These are phyloP conservation scores for Colletotrichum lupini DNA, from an alignment of 2,329 filamentous ascomycete genomes.

Conservation along the genomic window DNA sequence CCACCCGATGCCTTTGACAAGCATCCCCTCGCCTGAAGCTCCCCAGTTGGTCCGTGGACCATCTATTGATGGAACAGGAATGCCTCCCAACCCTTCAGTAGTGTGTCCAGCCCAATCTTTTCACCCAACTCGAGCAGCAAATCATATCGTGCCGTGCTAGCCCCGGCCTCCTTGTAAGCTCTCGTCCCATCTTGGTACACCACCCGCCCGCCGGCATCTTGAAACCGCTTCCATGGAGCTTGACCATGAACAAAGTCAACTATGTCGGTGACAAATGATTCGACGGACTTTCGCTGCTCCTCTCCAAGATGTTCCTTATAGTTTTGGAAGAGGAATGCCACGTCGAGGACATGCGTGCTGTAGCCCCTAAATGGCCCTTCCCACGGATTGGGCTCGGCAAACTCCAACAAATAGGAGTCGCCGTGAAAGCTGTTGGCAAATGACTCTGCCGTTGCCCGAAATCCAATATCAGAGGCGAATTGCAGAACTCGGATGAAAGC, in stretches of 20 bases:
- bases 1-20: background rate
- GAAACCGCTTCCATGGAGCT: slow-evolving; percentile 19
- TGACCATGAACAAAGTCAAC: slow-evolving; percentile 51
- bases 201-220: background rate
- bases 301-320: slow-evolving; percentile 50
- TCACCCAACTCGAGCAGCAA: background rate
- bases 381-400: slow-evolving; percentile 60
- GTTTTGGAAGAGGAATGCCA: slow-evolving; percentile 58
- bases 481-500: slow-evolving; percentile 1
- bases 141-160: background rate
- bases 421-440: slow-evolving; percentile 2
- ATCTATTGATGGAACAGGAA: background rate
- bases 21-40: background rate
- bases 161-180: background rate
- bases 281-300: slow-evolving; percentile 44
- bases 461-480: slow-evolving; percentile 11
- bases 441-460: background rate
- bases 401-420: slow-evolving; percentile 41
- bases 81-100: slow-evolving; percentile 1
- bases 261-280: slow-evolving; percentile 48
- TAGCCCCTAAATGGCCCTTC: slow-evolving; percentile 52
- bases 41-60: background rate
- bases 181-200: slow-evolving; percentile 2
- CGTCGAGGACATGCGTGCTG: slow-evolving; percentile 56
- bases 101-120: background rate